Evolutionary conservation across 805 yeast genomes (phyloP).

Genomic region (Metschnikowia corniflorae): DNA sequence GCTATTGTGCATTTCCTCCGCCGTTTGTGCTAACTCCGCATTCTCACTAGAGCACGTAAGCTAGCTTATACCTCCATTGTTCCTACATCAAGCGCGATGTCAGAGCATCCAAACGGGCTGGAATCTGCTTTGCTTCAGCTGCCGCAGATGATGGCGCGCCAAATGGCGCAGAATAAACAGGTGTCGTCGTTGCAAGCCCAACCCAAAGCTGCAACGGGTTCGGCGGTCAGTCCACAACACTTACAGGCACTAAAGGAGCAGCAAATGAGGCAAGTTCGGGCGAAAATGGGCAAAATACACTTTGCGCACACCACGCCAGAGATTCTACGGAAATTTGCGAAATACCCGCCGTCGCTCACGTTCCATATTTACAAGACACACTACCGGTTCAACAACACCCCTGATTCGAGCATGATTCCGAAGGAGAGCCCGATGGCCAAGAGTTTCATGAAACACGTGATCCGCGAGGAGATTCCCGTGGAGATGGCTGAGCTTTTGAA

Average conservation of each 20-base stretch:
- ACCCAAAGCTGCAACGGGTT: slow-evolving; percentile 25
- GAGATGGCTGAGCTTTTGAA: slow-evolving; percentile 84
- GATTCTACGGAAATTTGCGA: slow-evolving; percentile 70
- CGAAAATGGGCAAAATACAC: slow-evolving; percentile 38
- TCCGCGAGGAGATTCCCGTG: slow-evolving; percentile 80
- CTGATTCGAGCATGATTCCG: slow-evolving; percentile 75
- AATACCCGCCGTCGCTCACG: slow-evolving; percentile 75
- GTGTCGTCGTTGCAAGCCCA: slow-evolving; percentile 29
- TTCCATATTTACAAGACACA: slow-evolving; percentile 91
- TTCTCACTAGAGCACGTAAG: no score
- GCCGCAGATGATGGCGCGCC: slow-evolving; percentile 2
- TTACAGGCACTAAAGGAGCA: slow-evolving; percentile 22
- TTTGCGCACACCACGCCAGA: slow-evolving; percentile 72
- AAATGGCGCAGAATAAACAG: slow-evolving; percentile 1
- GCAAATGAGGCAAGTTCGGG: slow-evolving; percentile 19
- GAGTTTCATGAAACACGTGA: slow-evolving; percentile 75
- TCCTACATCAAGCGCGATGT: no score
- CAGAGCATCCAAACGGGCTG: no score
- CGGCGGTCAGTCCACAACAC: slow-evolving; percentile 24
- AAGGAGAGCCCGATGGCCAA: slow-evolving; percentile 73
- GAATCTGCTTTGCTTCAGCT: no score
- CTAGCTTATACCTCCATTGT: no score
- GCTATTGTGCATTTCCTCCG: no score
- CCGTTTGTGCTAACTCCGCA: no score
- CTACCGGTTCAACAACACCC: slow-evolving; percentile 83